Percentiles rank a stretch among this genome's conserved stretches.
Evolutionary conservation across 768 basidiomycete species (phyloP).

Genomic region (Udeniomyces megalosporus): DNA sequence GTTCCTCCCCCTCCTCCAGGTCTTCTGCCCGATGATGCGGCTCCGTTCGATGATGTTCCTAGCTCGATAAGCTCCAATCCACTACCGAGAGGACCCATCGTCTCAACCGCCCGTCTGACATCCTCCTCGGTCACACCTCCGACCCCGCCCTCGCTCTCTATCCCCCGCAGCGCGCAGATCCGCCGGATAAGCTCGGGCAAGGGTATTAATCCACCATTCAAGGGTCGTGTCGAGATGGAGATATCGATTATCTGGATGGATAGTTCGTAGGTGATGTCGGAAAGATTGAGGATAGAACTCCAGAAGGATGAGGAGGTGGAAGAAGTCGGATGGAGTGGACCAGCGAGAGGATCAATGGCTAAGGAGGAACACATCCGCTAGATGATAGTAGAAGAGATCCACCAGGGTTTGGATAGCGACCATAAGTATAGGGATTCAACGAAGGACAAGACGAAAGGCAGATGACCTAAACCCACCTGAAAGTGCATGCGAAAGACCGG

Average conservation of each 20-base stretch:
- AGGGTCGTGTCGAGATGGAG: conserved; percentile 28
- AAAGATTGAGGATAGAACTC: conserved; percentile 59
- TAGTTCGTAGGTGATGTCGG: conserved; percentile 91
- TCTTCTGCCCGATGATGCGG: no score
- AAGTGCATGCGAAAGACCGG: conserved; percentile 81
- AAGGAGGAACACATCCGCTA: conserved; percentile 70
- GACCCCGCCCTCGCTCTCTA: conserved; percentile 32
- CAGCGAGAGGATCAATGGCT: conserved; percentile 85
- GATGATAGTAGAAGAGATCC: no score
- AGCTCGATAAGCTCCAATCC: conserved; percentile 74
- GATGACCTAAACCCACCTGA: conserved; percentile 32
- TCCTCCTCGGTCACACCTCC: conserved; percentile 73
- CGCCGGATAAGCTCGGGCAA: conserved; percentile 67
- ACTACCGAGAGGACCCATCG: conserved; percentile 72
- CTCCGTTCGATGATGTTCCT: conserved; percentile 36
- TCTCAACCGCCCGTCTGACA: conserved; percentile 64
- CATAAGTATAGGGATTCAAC: not conserved
- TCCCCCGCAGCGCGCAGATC: conserved; percentile 58
- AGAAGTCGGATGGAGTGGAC: conserved; percentile 34
- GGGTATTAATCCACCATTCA: conserved; percentile 84
- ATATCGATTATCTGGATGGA: conserved; percentile 75
- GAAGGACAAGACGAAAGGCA: no score
- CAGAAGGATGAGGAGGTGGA: conserved; percentile 47
- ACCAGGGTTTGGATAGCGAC: conserved; percentile 34
- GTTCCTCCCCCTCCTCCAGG: conserved; percentile 29